Conservation (phyloP, 768 basidiomycete genomes). For the Boletellus emodensis region DNA sequence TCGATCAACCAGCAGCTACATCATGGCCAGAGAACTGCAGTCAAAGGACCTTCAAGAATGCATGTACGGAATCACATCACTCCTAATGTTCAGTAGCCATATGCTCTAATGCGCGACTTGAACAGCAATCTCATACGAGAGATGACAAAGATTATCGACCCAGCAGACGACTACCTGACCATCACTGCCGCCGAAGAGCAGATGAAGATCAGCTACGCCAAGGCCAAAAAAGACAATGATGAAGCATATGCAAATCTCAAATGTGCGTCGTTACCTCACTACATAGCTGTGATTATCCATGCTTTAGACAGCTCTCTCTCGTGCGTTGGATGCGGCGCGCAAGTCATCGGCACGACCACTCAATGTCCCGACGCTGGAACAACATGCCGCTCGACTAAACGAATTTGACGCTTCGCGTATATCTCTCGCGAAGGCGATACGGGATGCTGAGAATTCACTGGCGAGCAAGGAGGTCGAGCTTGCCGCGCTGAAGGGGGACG, state of each 20-base stretch:
- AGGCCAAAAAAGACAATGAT: conserved; percentile 63
- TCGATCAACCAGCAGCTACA: not conserved
- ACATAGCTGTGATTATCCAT: not conserved
- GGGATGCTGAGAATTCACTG: conserved; percentile 62
- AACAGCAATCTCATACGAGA: conserved; percentile 62
- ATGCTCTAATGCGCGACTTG: conserved; percentile 3
- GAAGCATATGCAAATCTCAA: conserved; percentile 62
- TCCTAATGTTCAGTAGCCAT: not conserved
- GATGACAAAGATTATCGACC: conserved; percentile 71
- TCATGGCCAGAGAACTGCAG: conserved; percentile 21
- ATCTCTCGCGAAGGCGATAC: conserved; percentile 69
- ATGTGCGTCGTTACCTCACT: conserved; percentile 35
- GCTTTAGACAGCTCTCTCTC: conserved; percentile 50
- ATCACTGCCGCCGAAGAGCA: conserved; percentile 72
- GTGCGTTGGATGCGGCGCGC: conserved; percentile 63
- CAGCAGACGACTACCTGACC: conserved; percentile 73
- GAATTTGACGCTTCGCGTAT: conserved; percentile 60
- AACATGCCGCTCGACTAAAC: conserved; percentile 58
- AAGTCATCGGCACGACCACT: conserved; percentile 66
- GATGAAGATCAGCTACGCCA: conserved; percentile 53
- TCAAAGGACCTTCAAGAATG: conserved; percentile 34
- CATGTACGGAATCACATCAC: conserved; percentile 20
- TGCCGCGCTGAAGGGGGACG: conserved; percentile 61
- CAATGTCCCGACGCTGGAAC: conserved; percentile 63
- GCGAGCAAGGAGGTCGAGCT: conserved; percentile 70